These are phyloP conservation scores for Populus hybrid DNA, from an alignment of 441 rosid genomes.

Conservation along the genomic window DNA sequence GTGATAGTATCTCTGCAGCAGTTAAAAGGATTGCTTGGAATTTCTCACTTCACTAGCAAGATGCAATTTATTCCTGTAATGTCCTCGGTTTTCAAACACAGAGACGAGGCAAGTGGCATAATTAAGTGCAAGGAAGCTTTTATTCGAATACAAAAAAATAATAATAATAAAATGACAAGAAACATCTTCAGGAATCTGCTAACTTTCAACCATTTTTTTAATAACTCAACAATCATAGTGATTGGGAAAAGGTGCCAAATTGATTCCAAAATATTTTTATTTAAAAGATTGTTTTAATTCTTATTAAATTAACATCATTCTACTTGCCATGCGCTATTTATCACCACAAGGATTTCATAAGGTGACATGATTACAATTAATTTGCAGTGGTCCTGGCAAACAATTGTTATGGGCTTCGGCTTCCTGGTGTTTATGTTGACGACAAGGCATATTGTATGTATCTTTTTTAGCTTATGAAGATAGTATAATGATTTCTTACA, in stretches of 20 bases:
- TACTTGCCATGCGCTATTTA: neutral
- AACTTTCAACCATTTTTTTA: neutral
- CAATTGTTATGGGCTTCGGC: constrained; percentile 66
- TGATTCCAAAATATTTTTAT: neutral
- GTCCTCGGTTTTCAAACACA: constrained; percentile 62
- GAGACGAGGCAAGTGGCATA: constrained; percentile 59
- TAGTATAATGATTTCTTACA: neutral
- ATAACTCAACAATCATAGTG: neutral
- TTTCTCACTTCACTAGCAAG: constrained; percentile 80
- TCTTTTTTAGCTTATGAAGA: neutral
- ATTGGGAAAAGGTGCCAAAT: neutral
- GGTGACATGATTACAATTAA: constrained; percentile 6
- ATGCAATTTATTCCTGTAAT: constrained; percentile 87
- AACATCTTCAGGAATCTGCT: neutral
- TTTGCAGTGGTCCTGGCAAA: constrained; percentile 96
- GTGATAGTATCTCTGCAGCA: constrained; percentile 95
- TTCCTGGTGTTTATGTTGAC: constrained; percentile 68
- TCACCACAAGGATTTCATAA: neutral
- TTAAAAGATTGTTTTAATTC: neutral
- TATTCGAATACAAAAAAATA: neutral
- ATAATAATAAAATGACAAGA: neutral
- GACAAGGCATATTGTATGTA: constrained; percentile 82
- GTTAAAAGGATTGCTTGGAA: constrained; percentile 92
- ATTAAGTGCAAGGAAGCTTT: constrained; percentile 2
- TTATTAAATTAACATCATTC: neutral